A percentile compares a stretch with the other conserved stretches of the same genome.
Evolutionary conservation across 2,329 filamentous ascomycete genomes (phyloP).

Genomic region (Penicillium verrucosum): DNA sequence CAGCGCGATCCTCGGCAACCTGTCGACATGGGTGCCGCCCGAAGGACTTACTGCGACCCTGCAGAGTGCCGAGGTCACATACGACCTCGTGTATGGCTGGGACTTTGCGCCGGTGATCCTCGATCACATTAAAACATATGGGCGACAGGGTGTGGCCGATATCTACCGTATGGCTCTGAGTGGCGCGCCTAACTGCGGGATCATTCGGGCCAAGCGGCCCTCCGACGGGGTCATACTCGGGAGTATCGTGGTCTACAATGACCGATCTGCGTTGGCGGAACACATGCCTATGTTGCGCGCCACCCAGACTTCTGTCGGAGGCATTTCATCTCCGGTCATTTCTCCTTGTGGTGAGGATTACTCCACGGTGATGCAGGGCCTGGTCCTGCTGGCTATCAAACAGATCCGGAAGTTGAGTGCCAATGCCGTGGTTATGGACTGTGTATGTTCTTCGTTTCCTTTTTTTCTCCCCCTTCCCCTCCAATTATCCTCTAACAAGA

Average conservation of each 20-base stretch:
- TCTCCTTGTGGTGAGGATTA: conserved; percentile 65
- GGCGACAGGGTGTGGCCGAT: conserved; percentile 73
- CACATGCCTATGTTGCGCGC: conserved; percentile 68
- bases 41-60: conserved; percentile 73
- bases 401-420: conserved; percentile 78
- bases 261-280: conserved; percentile 63
- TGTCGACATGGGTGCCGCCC: conserved; percentile 71
- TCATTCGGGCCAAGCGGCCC: conserved; percentile 74
- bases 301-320: conserved; percentile 58
- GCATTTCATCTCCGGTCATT: conserved; percentile 77
- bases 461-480: no score
- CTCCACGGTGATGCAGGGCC: conserved; percentile 69
- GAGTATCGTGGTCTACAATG: conserved; percentile 75
- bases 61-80: conserved; percentile 69
- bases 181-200: conserved; percentile 69
- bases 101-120: conserved; percentile 73
- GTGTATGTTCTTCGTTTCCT: conserved; percentile 56
- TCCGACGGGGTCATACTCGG: conserved; percentile 68
- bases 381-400: conserved; percentile 75
- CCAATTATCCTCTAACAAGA: conserved; percentile 19
- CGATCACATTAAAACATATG: conserved; percentile 68
- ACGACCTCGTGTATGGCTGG: conserved; percentile 77
- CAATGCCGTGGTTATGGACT: conserved; percentile 70
- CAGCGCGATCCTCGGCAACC: conserved; percentile 70
- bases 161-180: conserved; percentile 74